Conservation (phyloP, 139 green algal genomes). For the Picochlorum sp. region DNA sequence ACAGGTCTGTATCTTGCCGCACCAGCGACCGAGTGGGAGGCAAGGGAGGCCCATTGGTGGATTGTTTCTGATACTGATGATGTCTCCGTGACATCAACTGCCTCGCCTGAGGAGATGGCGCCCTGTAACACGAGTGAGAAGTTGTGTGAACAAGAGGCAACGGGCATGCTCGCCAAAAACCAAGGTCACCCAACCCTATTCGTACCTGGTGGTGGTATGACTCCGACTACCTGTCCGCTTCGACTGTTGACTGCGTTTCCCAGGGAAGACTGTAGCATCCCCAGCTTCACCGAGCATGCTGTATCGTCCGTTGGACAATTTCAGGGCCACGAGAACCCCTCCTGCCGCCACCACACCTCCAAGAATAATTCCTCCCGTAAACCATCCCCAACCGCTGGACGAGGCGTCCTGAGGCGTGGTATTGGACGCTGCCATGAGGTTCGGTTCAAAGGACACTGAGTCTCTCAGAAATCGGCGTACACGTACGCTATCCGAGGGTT, state of each 20-base stretch:
- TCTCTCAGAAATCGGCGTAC: too few species aligned
- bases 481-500: too few species aligned
- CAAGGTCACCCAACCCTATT: too few species aligned
- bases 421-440: not conserved
- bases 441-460: too few species aligned
- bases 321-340: conserved; percentile 31
- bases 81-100: conserved; percentile 12
- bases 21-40: not conserved
- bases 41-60: not conserved
- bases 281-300: not conserved
- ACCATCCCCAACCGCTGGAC: not conserved
- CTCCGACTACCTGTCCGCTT: too few species aligned
- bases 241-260: conserved; percentile 1
- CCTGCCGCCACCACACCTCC: conserved; percentile 35
- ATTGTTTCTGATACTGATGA: conserved; percentile 6
- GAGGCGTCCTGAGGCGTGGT: not conserved
- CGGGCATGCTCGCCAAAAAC: not conserved
- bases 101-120: not conserved
- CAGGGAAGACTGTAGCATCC: not conserved
- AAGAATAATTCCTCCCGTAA: conserved; percentile 35
- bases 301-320: not conserved
- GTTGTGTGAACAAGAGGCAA: not conserved
- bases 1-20: conserved; percentile 14
- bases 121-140: conserved; percentile 7
- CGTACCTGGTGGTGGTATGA: too few species aligned